Evolutionary conservation across 352 stramenopile species (phyloP).

Genomic region (Aphanomyces invadans): DNA sequence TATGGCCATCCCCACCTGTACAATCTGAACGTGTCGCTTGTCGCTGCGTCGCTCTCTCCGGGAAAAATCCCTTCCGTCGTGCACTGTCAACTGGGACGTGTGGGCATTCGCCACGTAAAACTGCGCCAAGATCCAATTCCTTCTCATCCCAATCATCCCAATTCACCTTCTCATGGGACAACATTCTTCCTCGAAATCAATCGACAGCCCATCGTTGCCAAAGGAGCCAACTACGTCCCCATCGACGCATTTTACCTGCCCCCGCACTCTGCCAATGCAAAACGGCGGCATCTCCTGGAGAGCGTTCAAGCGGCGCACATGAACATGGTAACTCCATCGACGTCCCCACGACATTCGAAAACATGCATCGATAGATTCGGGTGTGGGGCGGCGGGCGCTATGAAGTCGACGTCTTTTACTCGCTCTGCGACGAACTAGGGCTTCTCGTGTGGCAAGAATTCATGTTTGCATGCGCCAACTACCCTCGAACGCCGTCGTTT

Average conservation of each 20-base stretch:
- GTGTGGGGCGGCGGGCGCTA: conserved; percentile 86
- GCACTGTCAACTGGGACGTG: conserved; percentile 33
- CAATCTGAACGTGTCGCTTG: conserved; percentile 35
- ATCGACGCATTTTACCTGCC: conserved; percentile 54
- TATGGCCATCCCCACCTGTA: conserved; percentile 63
- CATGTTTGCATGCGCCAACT: conserved; percentile 87
- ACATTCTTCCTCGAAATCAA: conserved; percentile 75
- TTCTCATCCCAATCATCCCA: conserved; percentile 31
- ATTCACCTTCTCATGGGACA: too few species aligned
- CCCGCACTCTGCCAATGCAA: conserved; percentile 37
- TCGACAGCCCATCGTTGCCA: conserved; percentile 50
- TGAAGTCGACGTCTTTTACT: conserved; percentile 77
- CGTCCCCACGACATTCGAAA: neutral
- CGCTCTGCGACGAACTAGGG: conserved; percentile 64
- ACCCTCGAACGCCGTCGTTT: conserved; percentile 60
- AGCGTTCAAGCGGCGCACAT: conserved; percentile 62
- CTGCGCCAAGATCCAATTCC: conserved; percentile 34
- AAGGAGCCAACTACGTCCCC: conserved; percentile 77
- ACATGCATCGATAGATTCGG: conserved; percentile 47
- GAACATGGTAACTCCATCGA: conserved; percentile 58
- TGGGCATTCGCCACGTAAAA: conserved; percentile 53
- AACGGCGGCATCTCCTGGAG: conserved; percentile 40
- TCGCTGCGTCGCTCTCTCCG: conserved; percentile 20
- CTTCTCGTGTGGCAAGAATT: conserved; percentile 87
- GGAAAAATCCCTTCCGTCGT: neutral